Evolutionary conservation across 2,329 filamentous ascomycete species (phyloP), one percentile per base, ranked within the genome.

Genomic region (Cladosporium sp.): DNA sequence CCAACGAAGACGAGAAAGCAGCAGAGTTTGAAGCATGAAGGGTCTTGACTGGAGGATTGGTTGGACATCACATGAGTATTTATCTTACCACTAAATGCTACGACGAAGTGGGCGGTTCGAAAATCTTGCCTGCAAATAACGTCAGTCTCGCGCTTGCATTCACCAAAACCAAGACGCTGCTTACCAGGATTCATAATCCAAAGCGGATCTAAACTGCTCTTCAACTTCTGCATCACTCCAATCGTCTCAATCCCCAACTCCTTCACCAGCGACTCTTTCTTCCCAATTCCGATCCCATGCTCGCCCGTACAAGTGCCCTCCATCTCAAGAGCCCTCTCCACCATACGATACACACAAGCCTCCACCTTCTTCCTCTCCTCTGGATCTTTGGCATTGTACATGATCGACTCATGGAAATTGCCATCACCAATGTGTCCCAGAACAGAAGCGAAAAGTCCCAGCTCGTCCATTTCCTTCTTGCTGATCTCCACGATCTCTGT

Each of bases 181-280:
- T 96, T 96, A 1, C 92, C 92, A 0, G 93, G 93, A 71, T 97
- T 97, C 86, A 97, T 86, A 65, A 97, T 86, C 91, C 93, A 96
- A 58, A 88, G 79, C 0, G 93, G 93, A 80, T 97, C 93, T 56
- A 97, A 80, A 11, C 92, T 87, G n/a, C 81, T 78, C 79, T 97
- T 97, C 76, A 97, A 88, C 68, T 86, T 88, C 73, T 87, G 89
- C 93, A 97, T 97, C 25, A 96, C 89, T 21, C 85, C 88, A 66
- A 97, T 83, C 0, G 93, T 96, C 65, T 92, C 91, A 2, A 86
- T 79, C 0, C 93, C 93, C 21, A 97, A 86, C 77, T 97, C 93
- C 75, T 89, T 88, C 32, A 92, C 78, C 56, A 97, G 81, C 10
- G 88, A 91, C 65, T 88, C 86, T 79, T 96, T 96, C 80, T 96